Base-by-base conservation (phyloP, 306 rosid genomes). In the Cucumis hystrix region DNA sequence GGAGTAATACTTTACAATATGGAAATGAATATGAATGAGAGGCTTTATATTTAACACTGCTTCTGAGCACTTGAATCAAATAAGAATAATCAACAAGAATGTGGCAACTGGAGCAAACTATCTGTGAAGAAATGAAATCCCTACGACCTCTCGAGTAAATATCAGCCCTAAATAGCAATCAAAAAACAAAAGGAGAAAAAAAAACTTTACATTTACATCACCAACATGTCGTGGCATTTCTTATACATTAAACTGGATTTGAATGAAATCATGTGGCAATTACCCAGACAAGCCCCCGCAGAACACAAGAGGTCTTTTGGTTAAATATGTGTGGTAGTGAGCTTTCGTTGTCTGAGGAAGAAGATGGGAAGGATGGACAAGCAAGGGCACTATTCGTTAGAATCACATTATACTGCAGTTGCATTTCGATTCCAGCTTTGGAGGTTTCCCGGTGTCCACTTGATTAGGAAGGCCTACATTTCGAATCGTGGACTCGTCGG, bases 381-480 rank as follows among this genome's bases (percentile, higher is more conserved):
- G 51, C 40, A 76, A 45, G 49, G 67, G 37, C 17, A 23, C 25
- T 60, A 13, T 35, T 35, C 28, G 18, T 47, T 59, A 30, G 45
- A 68, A 82, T 95, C 91, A 95, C 97, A 95, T 95, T 87, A 95
- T 89, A 55, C 87, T 85, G 96, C 99, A 95, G 78, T 95, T 95
- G 86, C 99, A 95, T 85, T 95, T 95, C 16, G 91, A 91, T 87
- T 95, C 97, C 80, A 92, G 92, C 87, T 89, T 88, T 6, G 87
- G 90, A 76, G 97, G 97, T 87, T 89, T 92, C 89, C 83, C 79
- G 74, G 84, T 77, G 64, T 95, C 97, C 51, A 87, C 79, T 87
- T 90, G 87, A 88, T 87, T 81, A 70, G 96, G 92, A 83, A 90
- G 83, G 67, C 88, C 96, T 20, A 80, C 92, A 76, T 85, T 86